Evolutionary conservation across 2,329 filamentous ascomycete genomes (phyloP).

Genomic region (Fusarium sp.): DNA sequence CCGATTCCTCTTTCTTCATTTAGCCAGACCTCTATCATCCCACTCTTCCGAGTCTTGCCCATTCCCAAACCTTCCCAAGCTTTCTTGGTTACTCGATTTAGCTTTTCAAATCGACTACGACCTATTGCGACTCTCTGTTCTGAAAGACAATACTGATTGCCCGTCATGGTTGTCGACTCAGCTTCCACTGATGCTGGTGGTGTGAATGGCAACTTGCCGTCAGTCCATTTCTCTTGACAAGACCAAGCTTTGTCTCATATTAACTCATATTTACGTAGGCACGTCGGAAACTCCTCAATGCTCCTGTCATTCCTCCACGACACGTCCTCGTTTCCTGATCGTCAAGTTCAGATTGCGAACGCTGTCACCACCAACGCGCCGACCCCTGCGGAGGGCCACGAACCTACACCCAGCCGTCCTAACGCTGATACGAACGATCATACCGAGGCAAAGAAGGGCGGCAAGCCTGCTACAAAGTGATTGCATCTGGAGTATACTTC

Average conservation of each 20-base stretch:
- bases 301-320: neutral
- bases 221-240: neutral
- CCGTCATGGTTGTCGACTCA: neutral
- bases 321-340: neutral
- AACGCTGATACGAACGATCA: neutral
- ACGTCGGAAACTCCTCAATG: neutral
- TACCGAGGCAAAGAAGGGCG: neutral
- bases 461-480: neutral
- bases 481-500: neutral
- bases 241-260: neutral
- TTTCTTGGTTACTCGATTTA: neutral
- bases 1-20: neutral
- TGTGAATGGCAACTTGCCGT: neutral
- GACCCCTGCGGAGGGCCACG: neutral
- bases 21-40: neutral
- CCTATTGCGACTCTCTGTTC: neutral
- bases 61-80: neutral
- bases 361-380: neutral
- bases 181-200: neutral
- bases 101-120: no score
- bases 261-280: neutral
- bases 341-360: neutral
- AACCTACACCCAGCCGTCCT: neutral
- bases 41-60: neutral
- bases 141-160: neutral